phyloP scores from a whole-genome alignment of 768 basidiomycete genomes.

The Filobasidium floriforme region DNA sequence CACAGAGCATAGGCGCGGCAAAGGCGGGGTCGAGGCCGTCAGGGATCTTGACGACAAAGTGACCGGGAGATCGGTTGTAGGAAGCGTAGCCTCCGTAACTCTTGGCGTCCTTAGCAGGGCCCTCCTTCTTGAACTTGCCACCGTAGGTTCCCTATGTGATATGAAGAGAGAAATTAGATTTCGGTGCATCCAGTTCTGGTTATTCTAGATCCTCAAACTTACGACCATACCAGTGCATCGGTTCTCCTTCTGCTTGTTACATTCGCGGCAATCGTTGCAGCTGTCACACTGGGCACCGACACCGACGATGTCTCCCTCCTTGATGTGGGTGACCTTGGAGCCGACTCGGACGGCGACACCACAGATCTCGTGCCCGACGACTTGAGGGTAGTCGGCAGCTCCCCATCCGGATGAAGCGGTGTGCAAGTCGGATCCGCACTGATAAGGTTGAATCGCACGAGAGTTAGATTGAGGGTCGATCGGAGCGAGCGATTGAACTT shows the following conservation, averaged over 20 bases:
- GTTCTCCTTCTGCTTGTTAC: conserved; percentile 45
- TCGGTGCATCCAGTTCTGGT: not conserved
- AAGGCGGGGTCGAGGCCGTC: conserved; percentile 50
- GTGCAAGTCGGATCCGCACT: conserved; percentile 54
- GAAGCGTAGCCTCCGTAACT: conserved; percentile 32
- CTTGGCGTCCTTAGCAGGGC: conserved; percentile 30
- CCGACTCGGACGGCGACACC: conserved; percentile 53
- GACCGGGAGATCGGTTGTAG: conserved; percentile 28
- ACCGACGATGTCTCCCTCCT: conserved; percentile 57
- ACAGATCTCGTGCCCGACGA: conserved; percentile 54
- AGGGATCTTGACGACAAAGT: conserved; percentile 63
- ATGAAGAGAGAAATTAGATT: not conserved
- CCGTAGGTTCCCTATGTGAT: conserved; percentile 28
- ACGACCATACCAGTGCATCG: not conserved
- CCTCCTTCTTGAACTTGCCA: conserved; percentile 28
- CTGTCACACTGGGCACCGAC: conserved; percentile 53
- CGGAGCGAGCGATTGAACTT: not conserved
- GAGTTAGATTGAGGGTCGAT: not conserved
- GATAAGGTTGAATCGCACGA: not conserved
- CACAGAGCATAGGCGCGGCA: conserved; percentile 41
- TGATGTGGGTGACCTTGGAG: conserved; percentile 52
- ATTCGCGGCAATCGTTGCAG: conserved; percentile 51
- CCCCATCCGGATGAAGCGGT: conserved; percentile 49
- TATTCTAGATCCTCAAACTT: not conserved
- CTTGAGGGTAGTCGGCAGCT: conserved; percentile 28